Evolutionary conservation across 345 rosid species (phyloP).

Genomic region (Raphanus sativus): DNA sequence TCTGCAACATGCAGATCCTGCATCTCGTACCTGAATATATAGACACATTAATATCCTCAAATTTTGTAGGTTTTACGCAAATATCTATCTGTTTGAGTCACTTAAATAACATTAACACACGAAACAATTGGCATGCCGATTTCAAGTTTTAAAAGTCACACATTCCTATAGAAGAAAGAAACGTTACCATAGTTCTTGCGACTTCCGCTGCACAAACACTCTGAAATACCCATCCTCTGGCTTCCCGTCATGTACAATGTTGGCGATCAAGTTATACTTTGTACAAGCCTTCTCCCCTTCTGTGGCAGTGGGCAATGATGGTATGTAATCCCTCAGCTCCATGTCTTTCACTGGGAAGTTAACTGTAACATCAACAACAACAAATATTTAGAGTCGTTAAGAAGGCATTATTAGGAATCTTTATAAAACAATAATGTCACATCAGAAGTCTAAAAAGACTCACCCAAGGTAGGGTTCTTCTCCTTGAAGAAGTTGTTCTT

Average conservation of each 20-base stretch:
- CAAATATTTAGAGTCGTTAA: background rate
- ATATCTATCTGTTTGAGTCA: background rate
- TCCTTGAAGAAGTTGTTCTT: constrained; percentile 92
- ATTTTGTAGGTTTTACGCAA: background rate
- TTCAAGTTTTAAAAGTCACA: background rate
- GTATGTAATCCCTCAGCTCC: constrained; percentile 81
- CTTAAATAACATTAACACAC: background rate
- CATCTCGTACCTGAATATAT: constrained; percentile 84
- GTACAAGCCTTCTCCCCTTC: constrained; percentile 61
- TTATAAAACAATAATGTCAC: background rate
- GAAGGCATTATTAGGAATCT: background rate
- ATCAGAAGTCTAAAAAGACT: constrained; percentile 10
- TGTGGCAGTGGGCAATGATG: constrained; percentile 65
- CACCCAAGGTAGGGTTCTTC: constrained; percentile 94
- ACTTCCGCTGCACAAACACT: constrained; percentile 96
- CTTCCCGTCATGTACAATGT: constrained; percentile 93
- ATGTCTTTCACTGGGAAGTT: constrained; percentile 93
- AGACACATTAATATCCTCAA: background rate
- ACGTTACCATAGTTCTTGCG: constrained; percentile 82
- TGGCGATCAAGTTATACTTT: constrained; percentile 89
- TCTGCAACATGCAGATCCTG: constrained; percentile 97
- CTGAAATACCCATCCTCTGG: constrained; percentile 92
- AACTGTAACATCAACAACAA: constrained; percentile 47
- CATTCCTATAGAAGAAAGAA: background rate
- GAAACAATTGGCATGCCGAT: no score